Conservation (phyloP, 306 rosid genomes). For the Quercus suber region DNA sequence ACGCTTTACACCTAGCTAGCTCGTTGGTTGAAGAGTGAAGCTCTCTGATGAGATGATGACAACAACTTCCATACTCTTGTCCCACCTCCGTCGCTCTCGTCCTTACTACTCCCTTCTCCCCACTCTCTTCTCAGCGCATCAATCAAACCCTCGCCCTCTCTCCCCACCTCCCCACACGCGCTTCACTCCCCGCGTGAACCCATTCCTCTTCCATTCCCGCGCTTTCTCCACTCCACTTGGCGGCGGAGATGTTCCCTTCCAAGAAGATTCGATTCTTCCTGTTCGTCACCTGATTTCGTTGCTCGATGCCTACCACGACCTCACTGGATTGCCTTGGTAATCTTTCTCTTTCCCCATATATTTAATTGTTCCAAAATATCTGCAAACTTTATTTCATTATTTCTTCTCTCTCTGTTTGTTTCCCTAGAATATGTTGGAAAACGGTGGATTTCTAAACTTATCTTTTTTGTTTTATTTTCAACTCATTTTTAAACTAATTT, state of each 20-base stretch:
- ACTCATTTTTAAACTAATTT: neutral
- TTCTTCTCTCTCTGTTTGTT: neutral
- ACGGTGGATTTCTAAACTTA: neutral
- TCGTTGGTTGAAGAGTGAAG: no score
- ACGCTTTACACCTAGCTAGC: no score
- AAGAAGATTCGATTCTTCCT: slow-evolving; percentile 42
- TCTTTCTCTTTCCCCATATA: neutral
- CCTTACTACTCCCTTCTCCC: slow-evolving; percentile 17
- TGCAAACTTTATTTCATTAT: neutral
- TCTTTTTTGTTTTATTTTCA: neutral
- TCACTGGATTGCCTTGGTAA: slow-evolving; percentile 89
- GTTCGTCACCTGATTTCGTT: slow-evolving; percentile 46
- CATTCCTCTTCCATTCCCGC: slow-evolving; percentile 31
- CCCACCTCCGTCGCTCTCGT: slow-evolving; percentile 43
- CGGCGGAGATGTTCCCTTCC: neutral
- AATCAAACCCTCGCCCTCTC: slow-evolving; percentile 6
- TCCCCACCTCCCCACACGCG: slow-evolving; percentile 3
- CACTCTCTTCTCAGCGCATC: slow-evolving; percentile 24
- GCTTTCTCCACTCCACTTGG: slow-evolving; percentile 41
- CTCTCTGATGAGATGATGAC: no score
- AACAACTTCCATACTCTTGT: no score
- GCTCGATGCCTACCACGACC: slow-evolving; percentile 67
- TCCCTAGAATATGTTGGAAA: neutral
- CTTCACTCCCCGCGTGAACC: slow-evolving; percentile 12
- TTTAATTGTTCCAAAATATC: no score